Percentiles rank a stretch among this genome's conserved stretches.
Conservation (phyloP, 2,329 filamentous ascomycete genomes). For the Lomentospora prolificans region DNA sequence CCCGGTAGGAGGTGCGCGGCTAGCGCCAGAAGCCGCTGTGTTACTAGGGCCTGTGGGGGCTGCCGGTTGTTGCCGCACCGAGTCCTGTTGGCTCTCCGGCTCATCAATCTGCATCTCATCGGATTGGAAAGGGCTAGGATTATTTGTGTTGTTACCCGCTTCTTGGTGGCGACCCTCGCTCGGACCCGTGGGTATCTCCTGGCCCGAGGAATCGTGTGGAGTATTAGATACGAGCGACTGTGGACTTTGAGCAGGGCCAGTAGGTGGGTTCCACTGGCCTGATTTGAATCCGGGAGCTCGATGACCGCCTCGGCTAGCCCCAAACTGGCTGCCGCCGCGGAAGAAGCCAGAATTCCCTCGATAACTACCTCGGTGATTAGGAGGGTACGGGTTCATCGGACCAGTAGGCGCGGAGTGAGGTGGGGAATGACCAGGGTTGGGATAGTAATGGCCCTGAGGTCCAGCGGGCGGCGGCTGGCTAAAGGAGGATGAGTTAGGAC, state of each 20-base stretch:
- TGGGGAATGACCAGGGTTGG: slow-evolving; percentile 19
- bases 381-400: slow-evolving; percentile 42
- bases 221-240: not conserved
- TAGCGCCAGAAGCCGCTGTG: slow-evolving; percentile 26
- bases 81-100: not conserved
- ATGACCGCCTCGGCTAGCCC: slow-evolving; percentile 36
- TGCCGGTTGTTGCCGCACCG: slow-evolving; percentile 20
- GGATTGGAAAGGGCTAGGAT: not conserved
- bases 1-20: slow-evolving; percentile 35
- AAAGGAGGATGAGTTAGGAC: slow-evolving; percentile 2
- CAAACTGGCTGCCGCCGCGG: slow-evolving; percentile 52
- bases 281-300: slow-evolving; percentile 56
- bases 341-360: slow-evolving; percentile 43
- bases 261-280: slow-evolving; percentile 55
- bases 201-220: slow-evolving; percentile 1
- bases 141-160: not conserved
- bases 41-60: slow-evolving; percentile 27
- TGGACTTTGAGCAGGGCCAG: not conserved
- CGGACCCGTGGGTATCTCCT: not conserved
- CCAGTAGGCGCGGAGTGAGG: slow-evolving; percentile 48
- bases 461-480: slow-evolving; percentile 1
- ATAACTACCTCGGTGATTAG: slow-evolving; percentile 33
- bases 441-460: not conserved
- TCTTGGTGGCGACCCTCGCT: not conserved
- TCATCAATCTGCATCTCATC: not conserved